phyloP scores from a whole-genome alignment of 1,284 basidiomycete species.

The Apiotrichum akiyoshidainum region DNA sequence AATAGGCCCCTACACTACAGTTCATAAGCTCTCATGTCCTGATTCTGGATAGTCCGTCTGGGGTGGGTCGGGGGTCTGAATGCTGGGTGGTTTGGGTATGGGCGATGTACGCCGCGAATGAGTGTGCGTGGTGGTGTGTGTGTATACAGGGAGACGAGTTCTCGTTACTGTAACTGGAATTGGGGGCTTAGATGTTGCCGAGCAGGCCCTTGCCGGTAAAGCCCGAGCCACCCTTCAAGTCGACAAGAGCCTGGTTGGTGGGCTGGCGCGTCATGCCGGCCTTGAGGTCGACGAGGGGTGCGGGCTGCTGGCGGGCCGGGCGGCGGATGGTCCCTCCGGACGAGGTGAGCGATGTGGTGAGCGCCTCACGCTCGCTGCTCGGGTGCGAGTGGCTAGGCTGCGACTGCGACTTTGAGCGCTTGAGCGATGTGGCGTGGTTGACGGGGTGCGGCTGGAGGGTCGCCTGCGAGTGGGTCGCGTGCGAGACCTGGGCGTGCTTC shows the following conservation, averaged over 20 bases:
- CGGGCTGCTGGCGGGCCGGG: not conserved
- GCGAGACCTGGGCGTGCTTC: conserved; percentile 2
- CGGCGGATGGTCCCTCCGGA: not conserved
- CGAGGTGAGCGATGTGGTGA: not conserved
- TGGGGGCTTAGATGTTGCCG: not conserved
- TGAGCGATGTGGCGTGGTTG: not conserved
- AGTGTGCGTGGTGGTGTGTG: no score
- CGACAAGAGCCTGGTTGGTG: not conserved
- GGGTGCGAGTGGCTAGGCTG: not conserved
- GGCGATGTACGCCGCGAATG: no score
- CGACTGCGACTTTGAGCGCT: conserved; percentile 4
- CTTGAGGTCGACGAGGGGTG: conserved; percentile 4
- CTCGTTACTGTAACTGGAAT: not conserved
- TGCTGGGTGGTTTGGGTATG: no score
- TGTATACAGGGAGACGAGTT: no score
- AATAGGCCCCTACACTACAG: not conserved
- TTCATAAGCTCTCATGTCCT: not conserved
- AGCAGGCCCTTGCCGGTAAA: conserved; percentile 19
- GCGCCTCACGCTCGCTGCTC: not conserved
- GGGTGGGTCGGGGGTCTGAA: no score
- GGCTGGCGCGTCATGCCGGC: not conserved
- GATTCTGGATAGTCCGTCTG: not conserved
- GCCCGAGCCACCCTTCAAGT: conserved; percentile 2
- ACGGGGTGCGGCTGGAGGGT: not conserved
- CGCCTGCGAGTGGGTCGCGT: not conserved